phyloP scores from a whole-genome alignment of 176 grass and related monocot genomes.

The Phragmites australis region DNA sequence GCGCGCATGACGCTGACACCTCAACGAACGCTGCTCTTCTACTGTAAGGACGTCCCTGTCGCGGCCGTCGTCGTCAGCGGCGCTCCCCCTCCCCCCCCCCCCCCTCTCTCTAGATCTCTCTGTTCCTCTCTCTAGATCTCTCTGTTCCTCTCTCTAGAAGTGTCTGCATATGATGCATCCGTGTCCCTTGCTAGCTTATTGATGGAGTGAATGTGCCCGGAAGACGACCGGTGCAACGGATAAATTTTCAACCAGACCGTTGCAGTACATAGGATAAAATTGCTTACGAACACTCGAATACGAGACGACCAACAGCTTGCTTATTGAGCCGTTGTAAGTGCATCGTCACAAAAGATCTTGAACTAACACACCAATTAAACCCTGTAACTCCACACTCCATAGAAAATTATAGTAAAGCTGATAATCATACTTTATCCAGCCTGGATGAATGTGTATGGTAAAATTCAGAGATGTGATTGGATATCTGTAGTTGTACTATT shows the following conservation, averaged over 20 bases:
- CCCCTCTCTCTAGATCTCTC: not conserved
- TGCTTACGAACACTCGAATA: not conserved
- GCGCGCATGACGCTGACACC: slow-evolving; percentile 34
- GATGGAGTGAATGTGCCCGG: not conserved
- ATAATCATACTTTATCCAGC: not conserved
- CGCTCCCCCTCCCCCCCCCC: not conserved
- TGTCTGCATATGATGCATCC: not conserved
- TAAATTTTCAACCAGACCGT: slow-evolving; percentile 25
- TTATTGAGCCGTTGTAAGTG: not conserved
- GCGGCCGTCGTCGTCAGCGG: slow-evolving; percentile 11
- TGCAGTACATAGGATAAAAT: slow-evolving; percentile 8
- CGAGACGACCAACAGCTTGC: not conserved
- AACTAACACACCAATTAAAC: not conserved
- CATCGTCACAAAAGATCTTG: not conserved
- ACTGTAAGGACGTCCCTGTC: slow-evolving; percentile 19
- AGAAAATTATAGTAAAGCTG: not conserved
- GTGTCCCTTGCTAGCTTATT: not conserved
- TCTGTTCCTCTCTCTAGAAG: not conserved
- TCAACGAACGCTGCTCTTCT: slow-evolving; percentile 13
- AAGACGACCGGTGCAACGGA: slow-evolving; percentile 28
- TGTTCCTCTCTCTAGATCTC: not conserved
- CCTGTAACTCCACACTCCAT: not conserved
- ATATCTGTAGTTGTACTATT: not conserved
- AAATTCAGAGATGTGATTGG: not conserved
- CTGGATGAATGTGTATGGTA: not conserved